phyloP scores from a whole-genome alignment of 1,139 yeast species.

The Hansenula anomala region DNA sequence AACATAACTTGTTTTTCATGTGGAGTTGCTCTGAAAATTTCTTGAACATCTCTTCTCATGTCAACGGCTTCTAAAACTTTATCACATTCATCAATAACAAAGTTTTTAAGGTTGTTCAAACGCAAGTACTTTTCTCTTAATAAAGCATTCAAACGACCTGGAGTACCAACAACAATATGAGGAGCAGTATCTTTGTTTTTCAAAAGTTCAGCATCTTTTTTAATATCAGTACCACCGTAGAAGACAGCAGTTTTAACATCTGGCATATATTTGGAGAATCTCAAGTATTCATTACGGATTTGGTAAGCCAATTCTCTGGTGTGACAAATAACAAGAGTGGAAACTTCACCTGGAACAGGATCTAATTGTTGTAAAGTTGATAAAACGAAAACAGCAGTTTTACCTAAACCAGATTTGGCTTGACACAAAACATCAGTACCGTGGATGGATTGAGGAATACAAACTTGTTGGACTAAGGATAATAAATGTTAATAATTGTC shows the following conservation, averaged over 20 bases:
- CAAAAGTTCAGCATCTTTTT: conserved; percentile 81
- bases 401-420: conserved; percentile 99
- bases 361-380: conserved; percentile 96
- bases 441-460: conserved; percentile 96
- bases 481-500: conserved; percentile 5
- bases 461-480: conserved; percentile 83
- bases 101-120: conserved; percentile 85
- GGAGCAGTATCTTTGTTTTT: conserved; percentile 94
- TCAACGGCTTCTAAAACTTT: conserved; percentile 88
- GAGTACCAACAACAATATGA: conserved; percentile 95
- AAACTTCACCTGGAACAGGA: conserved; percentile 95
- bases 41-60: conserved; percentile 99
- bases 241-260: conserved; percentile 95
- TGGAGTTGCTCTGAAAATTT: conserved; percentile 95
- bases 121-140: conserved; percentile 89
- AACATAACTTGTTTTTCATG: conserved; percentile 99
- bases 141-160: conserved; percentile 94
- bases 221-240: conserved; percentile 92
- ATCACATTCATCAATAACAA: conserved; percentile 98
- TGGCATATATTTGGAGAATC: conserved; percentile 98
- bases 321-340: conserved; percentile 93
- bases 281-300: conserved; percentile 94
- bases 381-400: conserved; percentile 95
- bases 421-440: conserved; percentile 98
- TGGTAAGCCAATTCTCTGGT: conserved; percentile 99